Evolutionary conservation across 2,329 filamentous ascomycete genomes (phyloP).

Genomic region (Colletotrichum eremochloae): DNA sequence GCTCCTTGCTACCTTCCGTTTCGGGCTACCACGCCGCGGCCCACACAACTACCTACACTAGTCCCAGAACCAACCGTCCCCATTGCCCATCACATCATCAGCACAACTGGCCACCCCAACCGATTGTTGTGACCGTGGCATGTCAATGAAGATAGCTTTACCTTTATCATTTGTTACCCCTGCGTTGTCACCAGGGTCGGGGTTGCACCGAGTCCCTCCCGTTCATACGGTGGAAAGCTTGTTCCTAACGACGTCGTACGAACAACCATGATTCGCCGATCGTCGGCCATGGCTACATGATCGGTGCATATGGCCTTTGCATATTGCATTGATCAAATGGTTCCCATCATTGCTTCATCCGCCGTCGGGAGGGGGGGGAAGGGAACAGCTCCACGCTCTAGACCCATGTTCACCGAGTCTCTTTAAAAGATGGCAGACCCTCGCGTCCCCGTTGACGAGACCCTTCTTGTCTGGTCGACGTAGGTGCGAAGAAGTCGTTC

Average conservation of each 20-base stretch:
- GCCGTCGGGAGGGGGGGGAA: not conserved
- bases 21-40: constrained; percentile 30
- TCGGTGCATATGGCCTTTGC: constrained; percentile 1
- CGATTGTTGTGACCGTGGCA: not conserved
- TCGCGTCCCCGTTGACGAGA: not conserved
- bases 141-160: not conserved
- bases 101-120: not conserved
- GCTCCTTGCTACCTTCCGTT: constrained; percentile 30
- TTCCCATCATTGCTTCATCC: not conserved
- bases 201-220: constrained; percentile 7
- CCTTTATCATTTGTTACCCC: not conserved
- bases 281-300: not conserved
- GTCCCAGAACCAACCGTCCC: too few species aligned
- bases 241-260: not conserved
- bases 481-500: constrained; percentile 11
- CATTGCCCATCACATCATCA: constrained; percentile 2
- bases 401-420: constrained; percentile 19
- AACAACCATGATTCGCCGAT: not conserved
- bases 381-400: not conserved
- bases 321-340: not conserved
- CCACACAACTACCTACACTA: constrained; percentile 29
- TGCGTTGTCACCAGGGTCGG: not conserved
- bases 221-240: constrained; percentile 37
- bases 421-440: constrained; percentile 14
- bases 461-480: constrained; percentile 6